Evolutionary conservation across 345 rosid genomes (phyloP).

Genomic region (Erucastrum elatum): DNA sequence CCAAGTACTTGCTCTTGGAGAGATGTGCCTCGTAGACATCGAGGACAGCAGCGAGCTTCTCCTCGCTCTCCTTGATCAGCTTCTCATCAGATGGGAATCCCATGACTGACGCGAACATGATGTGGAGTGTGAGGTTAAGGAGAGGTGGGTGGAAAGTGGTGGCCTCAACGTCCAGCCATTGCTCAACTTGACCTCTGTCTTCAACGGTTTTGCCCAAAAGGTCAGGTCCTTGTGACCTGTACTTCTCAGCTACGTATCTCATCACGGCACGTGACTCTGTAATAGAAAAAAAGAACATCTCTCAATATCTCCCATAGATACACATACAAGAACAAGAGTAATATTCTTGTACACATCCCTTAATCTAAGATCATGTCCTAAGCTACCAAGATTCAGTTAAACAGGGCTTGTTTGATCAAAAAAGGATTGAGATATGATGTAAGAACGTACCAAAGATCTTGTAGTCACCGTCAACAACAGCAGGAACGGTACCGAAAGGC

Average conservation of each 20-base stretch:
- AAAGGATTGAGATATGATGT: neutral
- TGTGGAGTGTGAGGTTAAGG: constrained; percentile 41
- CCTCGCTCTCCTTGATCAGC: constrained; percentile 57
- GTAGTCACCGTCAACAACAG: constrained; percentile 71
- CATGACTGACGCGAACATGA: constrained; percentile 45
- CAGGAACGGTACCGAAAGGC: constrained; percentile 77
- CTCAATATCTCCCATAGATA: neutral
- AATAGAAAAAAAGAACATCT: neutral
- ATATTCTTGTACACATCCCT: neutral
- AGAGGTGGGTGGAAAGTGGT: constrained; percentile 54
- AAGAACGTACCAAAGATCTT: constrained; percentile 53
- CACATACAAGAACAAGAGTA: neutral
- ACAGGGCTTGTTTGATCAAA: neutral
- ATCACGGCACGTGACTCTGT: constrained; percentile 74
- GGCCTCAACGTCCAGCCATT: constrained; percentile 71
- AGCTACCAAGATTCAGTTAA: no score
- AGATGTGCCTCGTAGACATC: constrained; percentile 68
- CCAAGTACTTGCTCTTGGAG: constrained; percentile 59
- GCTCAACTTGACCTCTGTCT: constrained; percentile 59
- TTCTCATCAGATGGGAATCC: constrained; percentile 52
- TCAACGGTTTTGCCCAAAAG: constrained; percentile 40
- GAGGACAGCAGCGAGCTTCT: constrained; percentile 53
- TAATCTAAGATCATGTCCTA: neutral
- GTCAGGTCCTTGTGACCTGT: constrained; percentile 48
- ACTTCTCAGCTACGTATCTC: constrained; percentile 67